Evolutionary conservation across 805 yeast species (phyloP).

Genomic region (Cyberlindnera misumaiensis): DNA sequence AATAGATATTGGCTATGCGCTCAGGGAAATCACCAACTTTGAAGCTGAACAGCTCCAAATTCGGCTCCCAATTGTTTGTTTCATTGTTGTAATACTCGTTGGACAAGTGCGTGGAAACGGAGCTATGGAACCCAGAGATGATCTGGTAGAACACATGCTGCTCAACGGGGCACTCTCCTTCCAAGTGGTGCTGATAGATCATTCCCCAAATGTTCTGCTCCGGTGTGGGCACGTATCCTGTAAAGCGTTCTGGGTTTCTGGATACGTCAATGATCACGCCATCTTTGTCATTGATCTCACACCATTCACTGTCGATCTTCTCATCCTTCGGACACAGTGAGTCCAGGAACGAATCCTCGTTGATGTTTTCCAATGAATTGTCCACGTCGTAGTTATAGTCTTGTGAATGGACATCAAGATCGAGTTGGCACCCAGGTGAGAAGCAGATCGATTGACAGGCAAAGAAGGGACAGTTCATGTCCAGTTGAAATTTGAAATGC

Average conservation of each 20-base stretch:
- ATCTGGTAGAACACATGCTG: slow-evolving; percentile 83
- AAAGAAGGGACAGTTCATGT: slow-evolving; percentile 80
- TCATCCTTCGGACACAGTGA: slow-evolving; percentile 27
- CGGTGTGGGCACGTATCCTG: slow-evolving; percentile 93
- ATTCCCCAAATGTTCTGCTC: slow-evolving; percentile 90
- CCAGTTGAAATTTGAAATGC: slow-evolving; percentile 64
- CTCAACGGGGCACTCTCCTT: slow-evolving; percentile 63
- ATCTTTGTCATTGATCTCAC: slow-evolving; percentile 60
- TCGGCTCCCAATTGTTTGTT: slow-evolving; percentile 80
- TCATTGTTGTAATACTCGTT: slow-evolving; percentile 69
- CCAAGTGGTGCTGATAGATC: slow-evolving; percentile 68
- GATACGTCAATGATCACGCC: slow-evolving; percentile 81
- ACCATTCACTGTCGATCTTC: slow-evolving; percentile 53
- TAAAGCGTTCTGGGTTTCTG: slow-evolving; percentile 91
- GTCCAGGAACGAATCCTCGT: slow-evolving; percentile 30
- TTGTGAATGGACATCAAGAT: slow-evolving; percentile 23
- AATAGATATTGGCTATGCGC: slow-evolving; percentile 80
- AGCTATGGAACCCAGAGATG: slow-evolving; percentile 91
- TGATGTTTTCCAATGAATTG: slow-evolving; percentile 34
- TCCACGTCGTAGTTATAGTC: slow-evolving; percentile 21
- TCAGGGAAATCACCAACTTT: slow-evolving; percentile 88
- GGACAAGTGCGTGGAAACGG: slow-evolving; percentile 87
- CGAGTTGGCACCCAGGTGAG: slow-evolving; percentile 24
- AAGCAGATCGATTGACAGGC: slow-evolving; percentile 47
- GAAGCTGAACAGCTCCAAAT: slow-evolving; percentile 72